Conservation (phyloP, 345 rosid genomes). For the Tarenaya hassleriana region DNA sequence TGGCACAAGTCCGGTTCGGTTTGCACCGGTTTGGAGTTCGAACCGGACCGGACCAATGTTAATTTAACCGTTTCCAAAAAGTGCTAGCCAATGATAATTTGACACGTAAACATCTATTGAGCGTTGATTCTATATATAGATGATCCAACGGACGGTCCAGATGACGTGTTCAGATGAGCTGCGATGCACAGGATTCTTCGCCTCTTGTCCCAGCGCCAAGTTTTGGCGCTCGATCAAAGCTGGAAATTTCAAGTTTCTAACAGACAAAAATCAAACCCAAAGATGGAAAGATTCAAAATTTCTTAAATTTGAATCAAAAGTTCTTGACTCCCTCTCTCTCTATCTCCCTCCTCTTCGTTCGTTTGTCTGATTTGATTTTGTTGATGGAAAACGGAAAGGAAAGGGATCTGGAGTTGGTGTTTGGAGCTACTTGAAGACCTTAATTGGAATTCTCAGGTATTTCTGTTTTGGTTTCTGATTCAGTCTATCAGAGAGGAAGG, state of each 20-base stretch:
- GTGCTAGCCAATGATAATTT: too few species aligned
- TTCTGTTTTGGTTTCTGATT: background rate
- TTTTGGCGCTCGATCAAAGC: conserved; percentile 17
- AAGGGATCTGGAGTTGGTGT: conserved; percentile 1
- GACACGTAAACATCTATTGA: too few species aligned
- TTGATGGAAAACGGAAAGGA: conserved; percentile 3
- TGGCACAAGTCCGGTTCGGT: too few species aligned
- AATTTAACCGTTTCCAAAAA: too few species aligned
- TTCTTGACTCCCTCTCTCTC: too few species aligned
- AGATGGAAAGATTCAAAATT: background rate
- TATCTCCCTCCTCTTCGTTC: conserved; percentile 2
- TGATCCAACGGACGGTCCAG: conserved; percentile 10
- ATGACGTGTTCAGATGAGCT: background rate
- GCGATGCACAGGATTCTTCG: conserved; percentile 9
- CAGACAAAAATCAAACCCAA: background rate
- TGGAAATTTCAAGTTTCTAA: conserved; percentile 17
- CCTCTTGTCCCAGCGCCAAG: conserved; percentile 5
- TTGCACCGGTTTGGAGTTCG: too few species aligned
- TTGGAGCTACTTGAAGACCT: background rate
- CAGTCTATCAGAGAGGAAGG: background rate
- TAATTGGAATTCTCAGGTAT: conserved; percentile 16
- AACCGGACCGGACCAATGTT: too few species aligned
- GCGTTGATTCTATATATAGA: background rate
- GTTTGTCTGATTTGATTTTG: conserved; percentile 1
- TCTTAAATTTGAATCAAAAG: conserved; percentile 3